Percentiles rank a stretch among this genome's conserved stretches.
phyloP scores from a whole-genome alignment of 345 rosid species.

The Mallotus nudiflorus region DNA sequence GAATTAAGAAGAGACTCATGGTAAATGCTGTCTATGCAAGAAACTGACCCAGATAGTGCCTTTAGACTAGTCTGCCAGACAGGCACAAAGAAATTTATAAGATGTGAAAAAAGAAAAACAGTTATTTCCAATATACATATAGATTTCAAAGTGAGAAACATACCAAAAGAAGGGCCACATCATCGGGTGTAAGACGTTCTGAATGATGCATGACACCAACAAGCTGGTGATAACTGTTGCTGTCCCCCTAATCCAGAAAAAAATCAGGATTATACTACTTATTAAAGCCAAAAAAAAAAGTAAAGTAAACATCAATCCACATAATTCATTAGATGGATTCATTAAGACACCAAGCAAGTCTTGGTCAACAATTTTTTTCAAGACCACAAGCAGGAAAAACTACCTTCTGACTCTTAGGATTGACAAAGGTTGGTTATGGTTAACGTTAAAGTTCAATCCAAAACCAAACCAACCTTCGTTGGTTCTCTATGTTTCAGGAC shows the following conservation, averaged over 20 bases:
- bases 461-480: too few species aligned
- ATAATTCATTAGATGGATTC: not conserved
- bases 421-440: too few species aligned
- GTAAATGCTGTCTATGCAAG: slow-evolving; percentile 53
- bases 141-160: slow-evolving; percentile 5
- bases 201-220: slow-evolving; percentile 56
- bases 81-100: slow-evolving; percentile 7
- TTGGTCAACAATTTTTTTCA: too few species aligned
- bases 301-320: not conserved
- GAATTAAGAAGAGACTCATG: slow-evolving; percentile 64
- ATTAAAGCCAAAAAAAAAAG: not conserved
- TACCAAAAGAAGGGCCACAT: slow-evolving; percentile 78
- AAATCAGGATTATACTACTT: not conserved
- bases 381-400: too few species aligned
- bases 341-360: too few species aligned
- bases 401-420: too few species aligned
- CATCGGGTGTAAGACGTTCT: slow-evolving; percentile 43
- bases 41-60: slow-evolving; percentile 67
- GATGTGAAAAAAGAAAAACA: not conserved
- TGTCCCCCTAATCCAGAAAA: slow-evolving; percentile 50
- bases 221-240: slow-evolving; percentile 56
- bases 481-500: too few species aligned
- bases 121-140: not conserved
- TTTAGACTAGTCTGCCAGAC: slow-evolving; percentile 57
- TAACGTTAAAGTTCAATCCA: too few species aligned